phyloP scores from a whole-genome alignment of 2,329 filamentous ascomycete species.

The Fusarium sarcochroum region DNA sequence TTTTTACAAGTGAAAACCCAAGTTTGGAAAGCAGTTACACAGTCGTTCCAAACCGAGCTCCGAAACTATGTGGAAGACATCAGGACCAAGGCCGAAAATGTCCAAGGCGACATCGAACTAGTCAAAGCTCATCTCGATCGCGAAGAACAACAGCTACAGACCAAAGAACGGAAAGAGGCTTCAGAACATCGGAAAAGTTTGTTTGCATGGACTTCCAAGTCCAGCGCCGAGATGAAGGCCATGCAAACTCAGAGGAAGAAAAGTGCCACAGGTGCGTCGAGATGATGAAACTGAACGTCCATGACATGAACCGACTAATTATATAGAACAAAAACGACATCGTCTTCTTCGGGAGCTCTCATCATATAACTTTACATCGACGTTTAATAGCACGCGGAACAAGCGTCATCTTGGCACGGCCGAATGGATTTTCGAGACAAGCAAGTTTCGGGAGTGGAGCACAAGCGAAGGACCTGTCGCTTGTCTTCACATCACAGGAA shows the following conservation, averaged over 20 bases:
- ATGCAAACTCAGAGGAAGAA: neutral
- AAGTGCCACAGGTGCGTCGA: neutral
- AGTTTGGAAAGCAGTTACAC: slow-evolving; percentile 7
- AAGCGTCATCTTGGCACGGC: slow-evolving; percentile 31
- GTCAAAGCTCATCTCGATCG: slow-evolving; percentile 14
- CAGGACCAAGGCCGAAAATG: slow-evolving; percentile 12
- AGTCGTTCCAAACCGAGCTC: slow-evolving; percentile 29
- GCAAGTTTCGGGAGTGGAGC: slow-evolving; percentile 11
- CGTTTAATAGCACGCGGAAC: slow-evolving; percentile 18
- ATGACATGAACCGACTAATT: rapidly evolving
- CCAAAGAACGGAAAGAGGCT: slow-evolving; percentile 20
- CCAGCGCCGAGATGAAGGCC: neutral
- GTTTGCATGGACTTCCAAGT: neutral
- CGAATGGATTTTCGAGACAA: slow-evolving; percentile 10
- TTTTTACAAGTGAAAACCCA: neutral
- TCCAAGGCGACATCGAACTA: slow-evolving; percentile 14
- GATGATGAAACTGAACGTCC: neutral
- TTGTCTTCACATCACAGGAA: slow-evolving; percentile 27
- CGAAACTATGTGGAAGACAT: slow-evolving; percentile 26
- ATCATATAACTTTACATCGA: slow-evolving; percentile 5
- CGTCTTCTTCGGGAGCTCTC: slow-evolving; percentile 11
- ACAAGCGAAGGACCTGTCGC: rapidly evolving
- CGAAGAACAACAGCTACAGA: slow-evolving; percentile 12
- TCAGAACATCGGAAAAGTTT: neutral
- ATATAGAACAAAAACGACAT: neutral